Conservation (phyloP, 352 stramenopile genomes). For the Halophytophthora batemanensis region DNA sequence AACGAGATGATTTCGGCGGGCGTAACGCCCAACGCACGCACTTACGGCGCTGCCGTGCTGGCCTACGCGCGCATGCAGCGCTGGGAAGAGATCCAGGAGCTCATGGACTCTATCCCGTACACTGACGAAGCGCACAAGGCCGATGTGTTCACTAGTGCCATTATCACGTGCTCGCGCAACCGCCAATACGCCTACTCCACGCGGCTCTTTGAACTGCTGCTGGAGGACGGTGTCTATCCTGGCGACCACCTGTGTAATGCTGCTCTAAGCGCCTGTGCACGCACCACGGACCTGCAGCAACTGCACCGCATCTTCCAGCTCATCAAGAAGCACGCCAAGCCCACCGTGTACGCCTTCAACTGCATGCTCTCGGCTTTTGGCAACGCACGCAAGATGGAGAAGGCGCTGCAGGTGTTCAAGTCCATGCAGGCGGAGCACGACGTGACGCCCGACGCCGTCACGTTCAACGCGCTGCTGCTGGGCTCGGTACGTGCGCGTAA, state of each 20-base stretch:
- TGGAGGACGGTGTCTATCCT: constrained; percentile 63
- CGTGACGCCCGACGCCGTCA: constrained; percentile 52
- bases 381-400: constrained; percentile 58
- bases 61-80: constrained; percentile 65
- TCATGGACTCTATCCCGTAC: constrained; percentile 60
- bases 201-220: constrained; percentile 58
- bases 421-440: constrained; percentile 27
- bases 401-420: constrained; percentile 56
- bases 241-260: constrained; percentile 75
- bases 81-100: constrained; percentile 66
- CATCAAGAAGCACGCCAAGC: constrained; percentile 48
- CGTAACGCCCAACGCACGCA: constrained; percentile 65
- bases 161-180: constrained; percentile 76
- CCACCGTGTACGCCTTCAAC: constrained; percentile 78
- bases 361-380: constrained; percentile 82
- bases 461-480: constrained; percentile 70
- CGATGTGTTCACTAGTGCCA: constrained; percentile 68
- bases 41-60: constrained; percentile 69
- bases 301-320: constrained; percentile 66
- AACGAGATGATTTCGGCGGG: constrained; percentile 68
- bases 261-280: constrained; percentile 60
- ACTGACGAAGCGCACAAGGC: constrained; percentile 49
- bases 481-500: constrained; percentile 51
- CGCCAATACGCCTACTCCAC: constrained; percentile 57
- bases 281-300: constrained; percentile 52